Conservation (phyloP, 768 basidiomycete species). For the Crucibulum laeve region DNA sequence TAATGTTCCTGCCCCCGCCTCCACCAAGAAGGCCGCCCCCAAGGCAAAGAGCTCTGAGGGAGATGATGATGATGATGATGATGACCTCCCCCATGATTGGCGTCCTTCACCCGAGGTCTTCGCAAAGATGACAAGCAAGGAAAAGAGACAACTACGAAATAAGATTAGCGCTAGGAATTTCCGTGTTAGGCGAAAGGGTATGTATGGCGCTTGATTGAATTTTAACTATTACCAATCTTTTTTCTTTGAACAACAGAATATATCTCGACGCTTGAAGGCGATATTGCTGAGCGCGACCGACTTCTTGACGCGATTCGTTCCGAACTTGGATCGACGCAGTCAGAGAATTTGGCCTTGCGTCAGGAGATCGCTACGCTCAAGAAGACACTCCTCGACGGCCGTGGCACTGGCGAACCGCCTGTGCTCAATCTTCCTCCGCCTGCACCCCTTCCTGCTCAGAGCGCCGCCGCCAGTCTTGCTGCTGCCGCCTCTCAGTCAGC, state of each 20-base stretch:
- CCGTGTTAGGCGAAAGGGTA: constrained; percentile 90
- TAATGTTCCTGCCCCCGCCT: constrained; percentile 2
- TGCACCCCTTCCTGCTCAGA: constrained; percentile 38
- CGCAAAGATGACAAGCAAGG: constrained; percentile 91
- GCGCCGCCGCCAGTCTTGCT: constrained; percentile 23
- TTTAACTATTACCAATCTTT: constrained; percentile 7
- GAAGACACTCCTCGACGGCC: constrained; percentile 66
- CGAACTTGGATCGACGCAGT: constrained; percentile 74
- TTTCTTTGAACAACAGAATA: constrained; percentile 57
- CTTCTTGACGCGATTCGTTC: constrained; percentile 84
- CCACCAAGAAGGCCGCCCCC: constrained; percentile 6
- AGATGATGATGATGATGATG: constrained; percentile 38
- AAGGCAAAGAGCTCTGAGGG: constrained; percentile 13
- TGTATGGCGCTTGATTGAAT: constrained; percentile 12
- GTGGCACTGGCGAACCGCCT: constrained; percentile 37
- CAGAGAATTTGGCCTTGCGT: constrained; percentile 80
- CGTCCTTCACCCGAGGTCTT: constrained; percentile 89
- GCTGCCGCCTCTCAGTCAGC: constrained; percentile 7
- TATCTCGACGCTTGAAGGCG: constrained; percentile 88
- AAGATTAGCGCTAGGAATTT: constrained; percentile 97
- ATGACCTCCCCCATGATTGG: constrained; percentile 72
- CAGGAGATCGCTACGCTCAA: constrained; percentile 76
- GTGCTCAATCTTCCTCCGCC: constrained; percentile 46
- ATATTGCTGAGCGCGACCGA: constrained; percentile 88
- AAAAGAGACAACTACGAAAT: constrained; percentile 93